These are phyloP conservation scores for Conoideocrella luteorostrata DNA, from an alignment of 2,329 filamentous ascomycete species.

Conservation along the genomic window DNA sequence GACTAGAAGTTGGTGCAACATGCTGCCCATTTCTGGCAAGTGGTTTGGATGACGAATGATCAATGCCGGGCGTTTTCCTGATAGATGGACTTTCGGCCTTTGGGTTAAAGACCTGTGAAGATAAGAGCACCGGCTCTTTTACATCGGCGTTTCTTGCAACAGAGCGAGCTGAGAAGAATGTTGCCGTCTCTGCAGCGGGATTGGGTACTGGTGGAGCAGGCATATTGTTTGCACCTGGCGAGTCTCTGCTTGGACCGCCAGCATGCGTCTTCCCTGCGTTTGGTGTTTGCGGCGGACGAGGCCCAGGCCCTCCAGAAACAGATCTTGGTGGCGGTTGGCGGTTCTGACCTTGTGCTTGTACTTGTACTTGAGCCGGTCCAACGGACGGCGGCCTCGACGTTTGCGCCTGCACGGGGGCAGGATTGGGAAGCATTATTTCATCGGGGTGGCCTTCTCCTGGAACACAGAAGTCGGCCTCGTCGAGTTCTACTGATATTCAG, in stretches of 20 bases:
- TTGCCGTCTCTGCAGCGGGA: conserved; percentile 16
- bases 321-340: conserved; percentile 9
- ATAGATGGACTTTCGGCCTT: conserved; percentile 77
- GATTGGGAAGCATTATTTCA: conserved; percentile 55
- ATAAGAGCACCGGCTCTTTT: conserved; percentile 17
- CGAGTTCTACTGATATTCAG: conserved; percentile 53
- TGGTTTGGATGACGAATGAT: conserved; percentile 72
- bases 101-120: conserved; percentile 58
- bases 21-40: conserved; percentile 53
- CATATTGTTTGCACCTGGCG: conserved; percentile 15
- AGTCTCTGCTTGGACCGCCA: conserved; percentile 16
- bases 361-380: conserved; percentile 13
- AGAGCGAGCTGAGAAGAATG: conserved; percentile 11
- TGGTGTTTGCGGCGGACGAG: conserved; percentile 27
- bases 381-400: conserved; percentile 14
- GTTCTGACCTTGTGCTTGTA: conserved; percentile 9
- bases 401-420: conserved; percentile 15
- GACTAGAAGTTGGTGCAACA: conserved; percentile 34
- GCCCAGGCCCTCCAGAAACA: conserved; percentile 13
- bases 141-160: conserved; percentile 28
- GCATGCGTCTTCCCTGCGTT: conserved; percentile 20
- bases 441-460: conserved; percentile 66
- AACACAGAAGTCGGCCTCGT: conserved; percentile 70
- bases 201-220: conserved; percentile 39
- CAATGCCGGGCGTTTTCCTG: conserved; percentile 79